Base-by-base conservation (phyloP, 1,139 yeast species). In the Pichia sp. region DNA sequence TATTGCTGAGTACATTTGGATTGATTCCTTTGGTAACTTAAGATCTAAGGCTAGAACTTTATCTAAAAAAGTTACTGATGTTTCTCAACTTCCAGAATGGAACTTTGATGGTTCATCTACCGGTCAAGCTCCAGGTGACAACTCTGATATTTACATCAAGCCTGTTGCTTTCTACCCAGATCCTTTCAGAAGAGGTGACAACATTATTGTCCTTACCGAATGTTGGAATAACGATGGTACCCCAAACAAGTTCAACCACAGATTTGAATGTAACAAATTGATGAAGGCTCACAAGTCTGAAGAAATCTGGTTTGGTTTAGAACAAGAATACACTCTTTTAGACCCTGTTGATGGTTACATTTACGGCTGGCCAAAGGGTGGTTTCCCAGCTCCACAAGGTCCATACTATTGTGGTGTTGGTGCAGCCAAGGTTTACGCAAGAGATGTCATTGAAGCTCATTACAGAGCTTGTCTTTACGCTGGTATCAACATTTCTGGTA, bases 371-470 rank as follows among this genome's bases (percentile, higher is more conserved):
- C 98, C 98, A 70, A 81, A 85, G 75, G 97, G 97, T 61, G 98
- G 98, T 52, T 92, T 79, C 92, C 98, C 98, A 65, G 98, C 96
- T 57, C 98, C 98, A 55, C 98, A 92, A 75, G 98, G 98, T 58
- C 98, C 98, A 52, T 92, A 90, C 84, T 92, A 92, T 82, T 92
- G 98, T 77, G 98, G 98, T 81, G 98, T 92, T 55, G 98, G 98
- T 73, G 80, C 97, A 61, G 97, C 97, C 64, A 90, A 87, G 74
- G 98, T 92, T 52, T 86, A 83, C 68, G 96, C 97, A 63, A 83
- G 98, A 74, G 98, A 92, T 65, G 88, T 92, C 49, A 90, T 92
- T 60, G 98, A 92, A 75, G 97, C 98, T 51, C 98, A 92, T 74
- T 92, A 92, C 84, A 82, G 95, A 69, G 98, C 98, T 53, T 88